Conservation (phyloP, 768 basidiomycete genomes). For the Calocera viscosa region DNA sequence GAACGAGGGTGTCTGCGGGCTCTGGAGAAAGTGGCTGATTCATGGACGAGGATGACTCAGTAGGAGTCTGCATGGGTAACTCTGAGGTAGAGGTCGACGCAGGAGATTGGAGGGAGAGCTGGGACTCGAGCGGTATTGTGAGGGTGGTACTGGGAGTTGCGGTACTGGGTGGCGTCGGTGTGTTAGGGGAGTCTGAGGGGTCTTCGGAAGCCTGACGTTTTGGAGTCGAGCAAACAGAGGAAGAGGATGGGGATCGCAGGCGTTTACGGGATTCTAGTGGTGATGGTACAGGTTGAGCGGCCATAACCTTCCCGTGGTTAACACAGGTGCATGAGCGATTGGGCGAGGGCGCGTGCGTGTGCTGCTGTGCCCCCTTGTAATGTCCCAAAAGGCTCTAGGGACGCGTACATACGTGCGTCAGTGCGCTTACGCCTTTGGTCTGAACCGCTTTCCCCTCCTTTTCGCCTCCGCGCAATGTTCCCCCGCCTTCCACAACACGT, state of each 20-base stretch:
- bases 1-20: constrained; percentile 36
- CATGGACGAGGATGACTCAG: constrained; percentile 39
- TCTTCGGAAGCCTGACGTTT: constrained; percentile 72
- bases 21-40: constrained; percentile 39
- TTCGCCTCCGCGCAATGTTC: neutral
- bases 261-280: constrained; percentile 22
- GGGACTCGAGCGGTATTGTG: constrained; percentile 42
- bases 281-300: constrained; percentile 1
- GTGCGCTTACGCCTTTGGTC: neutral
- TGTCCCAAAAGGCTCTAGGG: neutral
- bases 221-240: constrained; percentile 36
- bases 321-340: neutral
- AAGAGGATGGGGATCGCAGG: constrained; percentile 21
- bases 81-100: constrained; percentile 23
- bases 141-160: constrained; percentile 34
- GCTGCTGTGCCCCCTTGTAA: neutral
- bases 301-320: neutral
- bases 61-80: constrained; percentile 23
- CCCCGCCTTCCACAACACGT: too few species aligned
- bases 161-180: neutral
- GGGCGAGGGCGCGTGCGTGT: neutral
- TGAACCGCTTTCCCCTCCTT: neutral
- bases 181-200: constrained; percentile 21
- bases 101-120: constrained; percentile 16
- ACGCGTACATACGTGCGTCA: neutral